Evolutionary conservation across 2,329 filamentous ascomycete species (phyloP), one percentile per base, ranked within the genome.

Genomic region (Lasiodiplodia sp.): DNA sequence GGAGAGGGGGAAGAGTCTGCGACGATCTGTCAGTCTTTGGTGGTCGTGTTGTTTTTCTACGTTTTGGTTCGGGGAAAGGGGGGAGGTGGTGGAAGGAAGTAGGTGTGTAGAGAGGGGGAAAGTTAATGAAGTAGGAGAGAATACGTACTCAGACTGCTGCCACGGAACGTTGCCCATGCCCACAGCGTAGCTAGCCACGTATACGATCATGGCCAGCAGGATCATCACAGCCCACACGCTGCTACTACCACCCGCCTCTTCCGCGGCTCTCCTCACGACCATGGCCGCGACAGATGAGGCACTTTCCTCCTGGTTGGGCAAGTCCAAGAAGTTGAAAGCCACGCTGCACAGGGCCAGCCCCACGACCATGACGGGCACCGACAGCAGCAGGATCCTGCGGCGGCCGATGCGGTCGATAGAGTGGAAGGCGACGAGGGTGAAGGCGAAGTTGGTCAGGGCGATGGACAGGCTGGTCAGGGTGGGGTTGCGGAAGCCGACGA

Each of bases 81-180:
- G 28, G 28, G 5, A 4, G 1, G 28, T 7, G 28, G 1, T 2
- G 18, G 25, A 51, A n/a, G 47, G 14, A 18, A 18, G 8, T 47
- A n/a, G 14, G 16, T n/a, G 28, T 8, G 34, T 18, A 34, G 31
- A 0, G 7, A 34, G 31, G 31, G 31, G 31, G 31, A 34, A 10
- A 34, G 8, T 2, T 10, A 1, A 34, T 34, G 31, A 34, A 7
- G 31, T 8, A 34, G n/a, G 16, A 56, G 52, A 37, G 38, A 25
- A 53, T 16, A 72, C 71, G 18, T 77, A 87, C 81, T 98, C 95
- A 73, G 91, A 93, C 81, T 97, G 94, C 86, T 97, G 95, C 95
- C 95, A 98, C 0, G 95, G 94, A 2, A 98, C 93, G 74, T 94
- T 96, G 10, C 95, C 95, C 2, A 98, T 85, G 2, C 95, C 95